A percentile compares a stretch with the other conserved stretches of the same genome.
phyloP scores from a whole-genome alignment of 208 protist genomes.

The Trypanosoma rangeli region DNA sequence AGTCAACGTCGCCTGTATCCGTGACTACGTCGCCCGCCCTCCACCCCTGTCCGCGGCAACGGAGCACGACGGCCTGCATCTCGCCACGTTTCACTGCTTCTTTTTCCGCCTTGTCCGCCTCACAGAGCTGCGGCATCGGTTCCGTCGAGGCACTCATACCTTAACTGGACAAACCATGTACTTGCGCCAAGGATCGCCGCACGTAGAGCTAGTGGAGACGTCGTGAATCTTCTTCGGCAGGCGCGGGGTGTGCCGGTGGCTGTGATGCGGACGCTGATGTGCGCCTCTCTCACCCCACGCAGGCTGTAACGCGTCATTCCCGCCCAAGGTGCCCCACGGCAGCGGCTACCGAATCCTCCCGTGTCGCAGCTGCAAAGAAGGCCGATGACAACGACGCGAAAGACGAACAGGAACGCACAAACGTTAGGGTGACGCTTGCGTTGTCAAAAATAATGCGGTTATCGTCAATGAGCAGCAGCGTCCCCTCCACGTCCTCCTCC shows the following conservation, averaged over 20 bases:
- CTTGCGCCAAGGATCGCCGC: slow-evolving; percentile 1
- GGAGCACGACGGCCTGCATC: too few species aligned
- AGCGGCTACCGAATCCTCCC: not conserved
- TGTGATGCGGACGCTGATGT: not conserved
- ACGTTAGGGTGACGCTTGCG: slow-evolving; percentile 5
- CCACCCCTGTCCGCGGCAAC: too few species aligned
- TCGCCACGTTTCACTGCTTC: not conserved
- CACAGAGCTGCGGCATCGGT: not conserved
- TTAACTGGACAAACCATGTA: slow-evolving; percentile 14
- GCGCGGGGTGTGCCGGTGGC: not conserved
- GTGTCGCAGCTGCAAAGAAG: not conserved
- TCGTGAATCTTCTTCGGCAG: slow-evolving; percentile 11
- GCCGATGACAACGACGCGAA: not conserved
- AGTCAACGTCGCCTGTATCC: too few species aligned
- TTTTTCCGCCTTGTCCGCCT: not conserved
- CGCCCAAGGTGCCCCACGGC: not conserved
- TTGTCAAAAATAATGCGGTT: slow-evolving; percentile 9
- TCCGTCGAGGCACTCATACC: not conserved
- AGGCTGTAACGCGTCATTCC: not conserved
- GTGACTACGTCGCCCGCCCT: too few species aligned
- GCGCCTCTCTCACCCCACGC: not conserved
- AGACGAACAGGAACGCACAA: slow-evolving; percentile 8
- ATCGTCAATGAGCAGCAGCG: slow-evolving; percentile 8
- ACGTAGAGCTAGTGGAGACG: slow-evolving; percentile 12
- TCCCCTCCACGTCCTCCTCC: slow-evolving; percentile 11